phyloP scores from a whole-genome alignment of 371 early-diverging fungal species.

The Parasitella parasitica region DNA sequence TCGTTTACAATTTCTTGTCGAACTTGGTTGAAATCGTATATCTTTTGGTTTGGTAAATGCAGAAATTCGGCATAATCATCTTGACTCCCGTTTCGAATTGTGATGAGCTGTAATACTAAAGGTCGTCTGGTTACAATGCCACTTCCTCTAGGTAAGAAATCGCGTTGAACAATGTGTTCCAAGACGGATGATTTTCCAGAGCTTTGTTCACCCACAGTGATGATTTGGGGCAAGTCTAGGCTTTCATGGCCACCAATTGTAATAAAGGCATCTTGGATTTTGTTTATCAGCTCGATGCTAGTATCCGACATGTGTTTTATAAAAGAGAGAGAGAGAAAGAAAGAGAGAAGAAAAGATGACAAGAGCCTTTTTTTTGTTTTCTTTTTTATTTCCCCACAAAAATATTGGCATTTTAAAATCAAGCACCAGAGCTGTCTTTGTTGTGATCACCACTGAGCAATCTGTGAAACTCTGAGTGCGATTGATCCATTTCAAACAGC shows the following conservation, averaged over 20 bases:
- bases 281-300: constrained; percentile 76
- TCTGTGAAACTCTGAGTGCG: constrained; percentile 64
- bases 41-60: constrained; percentile 72
- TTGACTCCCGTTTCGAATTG: constrained; percentile 41
- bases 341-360: neutral
- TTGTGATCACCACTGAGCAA: constrained; percentile 52
- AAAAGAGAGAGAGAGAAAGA: neutral
- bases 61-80: constrained; percentile 75
- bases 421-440: constrained; percentile 14
- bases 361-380: neutral
- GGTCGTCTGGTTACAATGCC: constrained; percentile 95
- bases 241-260: constrained; percentile 69
- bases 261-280: constrained; percentile 92
- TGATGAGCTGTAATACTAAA: constrained; percentile 86
- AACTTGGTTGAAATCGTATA: constrained; percentile 79
- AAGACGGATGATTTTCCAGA: constrained; percentile 93
- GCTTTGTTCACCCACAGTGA: constrained; percentile 85
- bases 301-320: constrained; percentile 12
- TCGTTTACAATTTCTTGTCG: constrained; percentile 86
- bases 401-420: neutral
- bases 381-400: neutral
- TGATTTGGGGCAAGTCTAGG: constrained; percentile 91
- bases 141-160: constrained; percentile 89
- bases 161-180: constrained; percentile 88
- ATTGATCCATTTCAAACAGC: constrained; percentile 89